phyloP scores from a whole-genome alignment of 495 filamentous ascomycete species.

The Tirmania nivea region DNA sequence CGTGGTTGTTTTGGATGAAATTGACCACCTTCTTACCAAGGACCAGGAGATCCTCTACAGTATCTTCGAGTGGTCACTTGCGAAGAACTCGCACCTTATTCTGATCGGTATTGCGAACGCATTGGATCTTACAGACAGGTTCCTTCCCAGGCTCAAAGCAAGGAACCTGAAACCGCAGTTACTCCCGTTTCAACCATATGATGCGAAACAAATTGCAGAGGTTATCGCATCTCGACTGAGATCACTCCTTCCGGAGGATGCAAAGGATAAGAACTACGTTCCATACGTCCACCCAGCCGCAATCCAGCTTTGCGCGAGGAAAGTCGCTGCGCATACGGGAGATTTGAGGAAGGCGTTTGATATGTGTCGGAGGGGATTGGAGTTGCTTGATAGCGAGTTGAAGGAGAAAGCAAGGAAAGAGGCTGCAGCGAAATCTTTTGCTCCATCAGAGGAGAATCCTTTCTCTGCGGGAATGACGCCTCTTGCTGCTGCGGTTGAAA shows the following conservation, averaged over 20 bases:
- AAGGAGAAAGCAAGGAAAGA: constrained; percentile 37
- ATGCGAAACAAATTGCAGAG: constrained; percentile 63
- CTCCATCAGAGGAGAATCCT: not conserved
- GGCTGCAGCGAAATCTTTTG: not conserved
- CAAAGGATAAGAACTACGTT: constrained; percentile 32
- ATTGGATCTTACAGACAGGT: constrained; percentile 83
- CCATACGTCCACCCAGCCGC: constrained; percentile 87
- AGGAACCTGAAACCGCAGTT: constrained; percentile 74
- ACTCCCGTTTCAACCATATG: constrained; percentile 84
- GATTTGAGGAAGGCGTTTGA: constrained; percentile 93
- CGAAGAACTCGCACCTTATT: constrained; percentile 50
- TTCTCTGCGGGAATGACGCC: constrained; percentile 1
- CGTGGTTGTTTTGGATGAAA: constrained; percentile 73
- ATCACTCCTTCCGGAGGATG: constrained; percentile 33
- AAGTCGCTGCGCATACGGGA: constrained; percentile 78
- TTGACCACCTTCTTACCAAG: constrained; percentile 73
- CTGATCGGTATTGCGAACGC: constrained; percentile 92
- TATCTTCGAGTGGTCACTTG: constrained; percentile 82
- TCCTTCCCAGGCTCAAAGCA: constrained; percentile 79
- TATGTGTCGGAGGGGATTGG: constrained; percentile 71
- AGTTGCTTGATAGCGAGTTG: constrained; percentile 71
- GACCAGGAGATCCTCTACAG: constrained; percentile 73
- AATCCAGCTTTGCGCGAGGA: constrained; percentile 79
- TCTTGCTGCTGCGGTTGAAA: constrained; percentile 1
- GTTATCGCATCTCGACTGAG: constrained; percentile 70